phyloP scores from a whole-genome alignment of 768 basidiomycete genomes.

The Pholiota molesta region DNA sequence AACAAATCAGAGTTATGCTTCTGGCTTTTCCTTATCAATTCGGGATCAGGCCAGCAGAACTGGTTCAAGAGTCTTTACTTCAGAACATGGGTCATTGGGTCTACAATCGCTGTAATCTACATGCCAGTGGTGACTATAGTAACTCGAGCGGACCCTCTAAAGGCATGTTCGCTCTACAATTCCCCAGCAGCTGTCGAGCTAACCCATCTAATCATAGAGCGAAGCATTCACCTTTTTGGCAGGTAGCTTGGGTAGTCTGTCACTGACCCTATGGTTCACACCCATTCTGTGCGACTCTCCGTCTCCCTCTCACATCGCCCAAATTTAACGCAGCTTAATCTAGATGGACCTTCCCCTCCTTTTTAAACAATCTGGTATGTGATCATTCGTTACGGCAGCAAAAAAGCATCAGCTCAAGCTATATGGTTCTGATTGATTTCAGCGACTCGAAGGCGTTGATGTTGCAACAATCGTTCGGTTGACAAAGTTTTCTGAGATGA shows the following conservation, averaged over 20 bases:
- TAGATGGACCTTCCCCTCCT: constrained; percentile 69
- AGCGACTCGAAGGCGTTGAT: constrained; percentile 70
- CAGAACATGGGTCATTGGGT: constrained; percentile 72
- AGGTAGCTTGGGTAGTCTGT: constrained; percentile 69
- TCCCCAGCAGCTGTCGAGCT: constrained; percentile 5
- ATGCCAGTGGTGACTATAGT: constrained; percentile 75
- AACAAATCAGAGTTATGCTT: constrained; percentile 71
- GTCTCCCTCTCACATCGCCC: constrained; percentile 3
- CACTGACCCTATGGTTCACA: constrained; percentile 73
- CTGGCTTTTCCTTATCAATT: constrained; percentile 82
- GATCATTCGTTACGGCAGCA: constrained; percentile 3
- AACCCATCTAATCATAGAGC: constrained; percentile 42
- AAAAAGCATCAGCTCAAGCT: background rate
- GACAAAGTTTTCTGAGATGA: constrained; percentile 81
- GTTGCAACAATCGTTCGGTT: constrained; percentile 66
- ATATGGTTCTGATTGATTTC: constrained; percentile 1
- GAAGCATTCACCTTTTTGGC: constrained; percentile 73
- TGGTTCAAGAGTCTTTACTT: constrained; percentile 83
- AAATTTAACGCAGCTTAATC: constrained; percentile 14
- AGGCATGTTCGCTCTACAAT: constrained; percentile 41
- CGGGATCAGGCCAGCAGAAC: constrained; percentile 60
- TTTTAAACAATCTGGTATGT: constrained; percentile 62
- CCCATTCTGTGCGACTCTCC: constrained; percentile 58
- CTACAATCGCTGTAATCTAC: constrained; percentile 56
- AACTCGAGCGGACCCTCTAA: constrained; percentile 58